Evolutionary conservation across 805 yeast species (phyloP).

Genomic region (Sugiyamaella smithiae): DNA sequence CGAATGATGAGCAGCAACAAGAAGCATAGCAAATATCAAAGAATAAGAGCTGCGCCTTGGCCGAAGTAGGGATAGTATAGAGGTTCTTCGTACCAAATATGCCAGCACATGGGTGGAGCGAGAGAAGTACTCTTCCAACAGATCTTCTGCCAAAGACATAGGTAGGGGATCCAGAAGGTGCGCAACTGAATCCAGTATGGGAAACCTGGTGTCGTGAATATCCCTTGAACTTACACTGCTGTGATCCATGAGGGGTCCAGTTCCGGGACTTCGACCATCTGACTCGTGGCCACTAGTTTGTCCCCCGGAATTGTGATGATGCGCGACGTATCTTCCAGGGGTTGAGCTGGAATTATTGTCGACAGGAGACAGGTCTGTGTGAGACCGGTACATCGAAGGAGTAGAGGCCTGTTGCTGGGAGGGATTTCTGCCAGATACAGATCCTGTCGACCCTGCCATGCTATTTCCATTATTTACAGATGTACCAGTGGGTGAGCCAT

Average conservation of each 20-base stretch:
- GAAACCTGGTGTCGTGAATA: constrained; percentile 18
- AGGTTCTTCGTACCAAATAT: constrained; percentile 26
- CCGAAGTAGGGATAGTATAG: constrained; percentile 23
- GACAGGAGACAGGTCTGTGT: background rate
- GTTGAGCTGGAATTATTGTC: background rate
- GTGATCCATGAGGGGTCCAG: background rate
- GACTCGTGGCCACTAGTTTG: constrained; percentile 8
- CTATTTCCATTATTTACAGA: background rate
- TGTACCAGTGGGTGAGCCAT: background rate
- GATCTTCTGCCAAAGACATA: constrained; percentile 28
- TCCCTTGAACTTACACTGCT: constrained; percentile 4
- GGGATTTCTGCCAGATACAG: constrained; percentile 2
- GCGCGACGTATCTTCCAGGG: background rate
- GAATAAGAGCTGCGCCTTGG: constrained; percentile 27
- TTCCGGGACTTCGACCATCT: constrained; percentile 6
- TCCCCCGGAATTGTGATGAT: constrained; percentile 4
- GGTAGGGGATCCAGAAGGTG: constrained; percentile 20
- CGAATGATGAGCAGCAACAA: constrained; percentile 33
- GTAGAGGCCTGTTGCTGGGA: background rate
- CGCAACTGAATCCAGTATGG: constrained; percentile 22
- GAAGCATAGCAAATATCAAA: constrained; percentile 28
- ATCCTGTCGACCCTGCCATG: constrained; percentile 1
- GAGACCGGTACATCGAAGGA: background rate
- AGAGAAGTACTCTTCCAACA: constrained; percentile 31
- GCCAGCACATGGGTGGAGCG: constrained; percentile 32